A percentile compares a stretch with the other conserved stretches of the same genome.
These are phyloP conservation scores for Hsuehochloa calcarea DNA, from an alignment of 176 grass and related monocot species.

Conservation along the genomic window DNA sequence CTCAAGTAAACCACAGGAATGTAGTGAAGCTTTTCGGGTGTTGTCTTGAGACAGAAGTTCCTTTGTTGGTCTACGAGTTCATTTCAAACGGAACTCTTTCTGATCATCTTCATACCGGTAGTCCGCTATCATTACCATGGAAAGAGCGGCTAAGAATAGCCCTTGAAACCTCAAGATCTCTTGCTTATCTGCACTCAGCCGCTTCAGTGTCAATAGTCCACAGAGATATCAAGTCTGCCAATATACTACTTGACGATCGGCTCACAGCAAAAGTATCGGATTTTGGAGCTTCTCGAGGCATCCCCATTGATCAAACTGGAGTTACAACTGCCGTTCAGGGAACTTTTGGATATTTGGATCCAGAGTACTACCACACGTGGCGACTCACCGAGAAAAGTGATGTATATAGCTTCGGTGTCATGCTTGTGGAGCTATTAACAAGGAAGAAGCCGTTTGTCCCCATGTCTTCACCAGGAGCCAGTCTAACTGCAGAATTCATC, in stretches of 20 bases:
- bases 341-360: conserved; percentile 56
- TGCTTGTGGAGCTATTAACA: conserved; percentile 56
- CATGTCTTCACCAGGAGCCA: too few species aligned
- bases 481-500: conserved; percentile 26
- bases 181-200: conserved; percentile 52
- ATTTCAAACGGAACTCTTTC: conserved; percentile 57
- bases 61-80: conserved; percentile 57
- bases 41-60: conserved; percentile 59
- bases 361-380: conserved; percentile 39
- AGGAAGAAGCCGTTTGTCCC: conserved; percentile 24
- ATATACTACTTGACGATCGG: conserved; percentile 56
- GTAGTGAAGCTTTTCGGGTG: not conserved
- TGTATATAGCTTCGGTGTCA: conserved; percentile 54
- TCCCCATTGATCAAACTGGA: conserved; percentile 37
- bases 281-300: conserved; percentile 50
- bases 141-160: conserved; percentile 51
- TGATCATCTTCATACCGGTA: conserved; percentile 41
- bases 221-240: conserved; percentile 56
- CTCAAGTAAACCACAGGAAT: conserved; percentile 54
- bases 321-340: conserved; percentile 47
- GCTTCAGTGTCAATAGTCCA: conserved; percentile 42
- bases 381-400: conserved; percentile 53
- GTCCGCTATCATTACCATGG: conserved; percentile 26
- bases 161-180: conserved; percentile 36
- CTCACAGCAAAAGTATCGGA: conserved; percentile 57